phyloP scores from a whole-genome alignment of 2,329 filamentous ascomycete genomes.

The Didymella lethalis region DNA sequence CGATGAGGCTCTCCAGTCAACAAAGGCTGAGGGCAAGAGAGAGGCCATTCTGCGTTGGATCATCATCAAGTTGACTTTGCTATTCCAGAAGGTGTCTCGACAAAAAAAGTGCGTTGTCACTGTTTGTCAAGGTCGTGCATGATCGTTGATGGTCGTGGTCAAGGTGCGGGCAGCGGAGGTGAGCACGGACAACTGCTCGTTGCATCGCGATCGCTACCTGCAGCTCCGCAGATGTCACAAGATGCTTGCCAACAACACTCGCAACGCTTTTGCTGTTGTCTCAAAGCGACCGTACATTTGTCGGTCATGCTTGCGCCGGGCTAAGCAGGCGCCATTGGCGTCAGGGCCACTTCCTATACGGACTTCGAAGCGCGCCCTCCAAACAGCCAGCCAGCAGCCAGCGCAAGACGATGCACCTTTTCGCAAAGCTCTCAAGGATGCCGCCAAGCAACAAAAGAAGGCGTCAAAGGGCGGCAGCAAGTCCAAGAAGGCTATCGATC shows the following conservation, averaged over 20 bases:
- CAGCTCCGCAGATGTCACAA: slow-evolving; percentile 32
- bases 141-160: neutral
- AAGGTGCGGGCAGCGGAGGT: slow-evolving; percentile 26
- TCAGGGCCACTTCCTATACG: neutral
- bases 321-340: slow-evolving; percentile 30
- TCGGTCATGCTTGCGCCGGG: slow-evolving; percentile 37
- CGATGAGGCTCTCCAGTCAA: neutral
- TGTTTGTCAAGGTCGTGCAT: neutral
- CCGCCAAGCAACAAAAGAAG: slow-evolving; percentile 46
- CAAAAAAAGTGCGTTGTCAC: neutral
- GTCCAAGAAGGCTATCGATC: slow-evolving; percentile 24
- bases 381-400: slow-evolving; percentile 32
- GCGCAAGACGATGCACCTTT: slow-evolving; percentile 44
- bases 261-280: slow-evolving; percentile 29
- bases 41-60: slow-evolving; percentile 22
- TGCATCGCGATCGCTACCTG: slow-evolving; percentile 21
- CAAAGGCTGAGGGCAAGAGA: slow-evolving; percentile 15
- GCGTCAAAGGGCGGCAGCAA: slow-evolving; percentile 23
- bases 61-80: slow-evolving; percentile 10
- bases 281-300: slow-evolving; percentile 42
- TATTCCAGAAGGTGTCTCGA: slow-evolving; percentile 14
- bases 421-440: slow-evolving; percentile 50
- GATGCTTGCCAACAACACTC: slow-evolving; percentile 41
- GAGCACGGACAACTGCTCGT: slow-evolving; percentile 39
- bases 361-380: slow-evolving; percentile 29